These are phyloP conservation scores for Colletotrichum tropicicola DNA, from an alignment of 2,329 filamentous ascomycete genomes.

Conservation along the genomic window DNA sequence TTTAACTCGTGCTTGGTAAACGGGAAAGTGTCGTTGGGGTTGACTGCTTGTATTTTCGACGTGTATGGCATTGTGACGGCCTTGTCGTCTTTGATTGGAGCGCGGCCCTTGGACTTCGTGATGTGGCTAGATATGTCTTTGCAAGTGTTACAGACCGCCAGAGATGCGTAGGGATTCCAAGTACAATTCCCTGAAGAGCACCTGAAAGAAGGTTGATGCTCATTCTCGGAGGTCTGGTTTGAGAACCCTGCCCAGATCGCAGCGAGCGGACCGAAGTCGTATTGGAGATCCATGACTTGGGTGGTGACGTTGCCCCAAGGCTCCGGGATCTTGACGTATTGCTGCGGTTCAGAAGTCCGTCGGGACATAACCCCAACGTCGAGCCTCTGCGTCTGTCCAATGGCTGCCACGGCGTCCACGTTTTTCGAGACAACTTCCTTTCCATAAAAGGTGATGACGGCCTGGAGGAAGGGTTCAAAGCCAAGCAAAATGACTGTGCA, in stretches of 20 bases:
- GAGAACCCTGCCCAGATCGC: conserved; percentile 2
- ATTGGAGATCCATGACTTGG: background rate
- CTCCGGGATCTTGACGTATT: background rate
- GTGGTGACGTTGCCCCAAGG: background rate
- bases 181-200: background rate
- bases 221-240: background rate
- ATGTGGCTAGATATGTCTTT: background rate
- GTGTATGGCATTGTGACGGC: background rate
- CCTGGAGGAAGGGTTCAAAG: conserved; percentile 1
- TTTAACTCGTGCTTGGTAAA: background rate
- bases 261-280: background rate
- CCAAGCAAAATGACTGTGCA: background rate
- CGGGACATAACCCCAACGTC: background rate
- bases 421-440: background rate
- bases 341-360: background rate
- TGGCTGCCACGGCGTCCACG: background rate
- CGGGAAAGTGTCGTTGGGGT: background rate
- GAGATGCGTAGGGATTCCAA: background rate
- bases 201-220: background rate
- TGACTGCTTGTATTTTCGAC: background rate
- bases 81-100: background rate
- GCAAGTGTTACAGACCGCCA: background rate
- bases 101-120: background rate
- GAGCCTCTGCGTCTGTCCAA: background rate
- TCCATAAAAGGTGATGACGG: background rate